Percentiles rank a stretch among this genome's conserved stretches.
Conservation (phyloP, 306 rosid species). For the Aeschynomene evenia region DNA sequence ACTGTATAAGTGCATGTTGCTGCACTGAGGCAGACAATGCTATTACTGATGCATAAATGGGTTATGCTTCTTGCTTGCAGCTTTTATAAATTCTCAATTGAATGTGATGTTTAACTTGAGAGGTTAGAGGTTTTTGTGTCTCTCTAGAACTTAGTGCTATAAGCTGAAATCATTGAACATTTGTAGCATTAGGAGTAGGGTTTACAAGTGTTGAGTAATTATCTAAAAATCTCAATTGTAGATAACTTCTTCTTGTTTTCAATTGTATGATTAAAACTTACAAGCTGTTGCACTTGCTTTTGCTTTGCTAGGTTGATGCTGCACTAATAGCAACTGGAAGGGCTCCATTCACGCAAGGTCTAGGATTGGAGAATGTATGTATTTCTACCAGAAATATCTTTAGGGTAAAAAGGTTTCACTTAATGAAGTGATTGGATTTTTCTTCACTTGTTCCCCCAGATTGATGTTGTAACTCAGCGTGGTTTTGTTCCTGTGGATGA, state of each 20-base stretch:
- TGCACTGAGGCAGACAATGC: neutral
- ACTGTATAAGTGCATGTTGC: neutral
- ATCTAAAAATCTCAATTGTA: neutral
- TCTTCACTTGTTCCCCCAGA: conserved; percentile 39
- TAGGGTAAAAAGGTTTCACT: neutral
- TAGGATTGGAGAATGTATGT: conserved; percentile 69
- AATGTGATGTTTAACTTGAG: neutral
- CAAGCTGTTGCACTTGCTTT: neutral
- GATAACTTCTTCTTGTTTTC: neutral
- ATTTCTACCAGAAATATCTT: conserved; percentile 21
- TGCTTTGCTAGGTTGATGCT: conserved; percentile 65
- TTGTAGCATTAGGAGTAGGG: neutral
- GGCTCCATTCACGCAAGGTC: conserved; percentile 75
- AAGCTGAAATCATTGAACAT: neutral
- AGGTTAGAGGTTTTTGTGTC: neutral
- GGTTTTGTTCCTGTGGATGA: conserved; percentile 80
- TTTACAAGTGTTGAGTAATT: neutral
- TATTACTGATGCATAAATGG: neutral
- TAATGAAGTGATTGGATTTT: neutral
- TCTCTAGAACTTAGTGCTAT: neutral
- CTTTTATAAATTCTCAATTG: neutral
- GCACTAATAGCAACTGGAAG: conserved; percentile 85
- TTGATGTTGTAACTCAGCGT: conserved; percentile 60
- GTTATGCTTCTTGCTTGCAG: neutral
- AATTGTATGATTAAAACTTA: neutral